These are phyloP conservation scores for Talaromyces sp. DNA, from an alignment of 2,329 filamentous ascomycete genomes.

Conservation along the genomic window DNA sequence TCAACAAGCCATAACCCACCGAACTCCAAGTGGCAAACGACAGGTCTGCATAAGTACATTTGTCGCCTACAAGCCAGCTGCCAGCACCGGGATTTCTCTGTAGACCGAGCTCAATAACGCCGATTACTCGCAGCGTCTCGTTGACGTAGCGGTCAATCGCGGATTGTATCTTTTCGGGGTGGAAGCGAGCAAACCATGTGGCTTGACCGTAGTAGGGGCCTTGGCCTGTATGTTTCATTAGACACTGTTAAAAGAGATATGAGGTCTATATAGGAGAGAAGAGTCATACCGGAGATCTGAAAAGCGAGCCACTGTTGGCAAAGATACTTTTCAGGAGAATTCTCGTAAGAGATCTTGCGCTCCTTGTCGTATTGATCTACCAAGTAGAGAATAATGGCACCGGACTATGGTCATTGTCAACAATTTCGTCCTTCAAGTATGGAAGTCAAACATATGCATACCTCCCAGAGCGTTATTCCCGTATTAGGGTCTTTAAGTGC, in stretches of 20 bases:
- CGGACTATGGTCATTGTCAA: constrained; percentile 20
- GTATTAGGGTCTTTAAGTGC: constrained; percentile 16
- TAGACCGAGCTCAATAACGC: constrained; percentile 6
- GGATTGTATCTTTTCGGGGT: constrained; percentile 10
- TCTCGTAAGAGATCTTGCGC: constrained; percentile 5
- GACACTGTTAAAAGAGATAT: not conserved
- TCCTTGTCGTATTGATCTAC: constrained; percentile 12
- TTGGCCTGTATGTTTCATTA: constrained; percentile 4
- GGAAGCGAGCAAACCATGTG: constrained; percentile 12
- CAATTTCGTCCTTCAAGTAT: not conserved
- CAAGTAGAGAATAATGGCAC: constrained; percentile 13
- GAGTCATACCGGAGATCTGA: constrained; percentile 10
- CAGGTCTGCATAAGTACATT: constrained; percentile 12
- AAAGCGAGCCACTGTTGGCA: constrained; percentile 13
- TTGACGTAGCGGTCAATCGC: constrained; percentile 11
- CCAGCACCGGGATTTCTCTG: constrained; percentile 22
- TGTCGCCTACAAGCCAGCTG: constrained; percentile 9
- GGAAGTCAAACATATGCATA: not conserved
- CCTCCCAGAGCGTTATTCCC: constrained; percentile 12
- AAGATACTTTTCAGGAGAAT: not conserved
- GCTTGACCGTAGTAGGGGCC: constrained; percentile 14
- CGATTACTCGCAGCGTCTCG: constrained; percentile 6
- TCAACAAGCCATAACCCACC: constrained; percentile 8
- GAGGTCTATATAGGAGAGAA: not conserved
- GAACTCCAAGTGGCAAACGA: constrained; percentile 3